Base-by-base conservation (phyloP, 1,284 basidiomycete species). In the Ceratobasidium sp. region DNA sequence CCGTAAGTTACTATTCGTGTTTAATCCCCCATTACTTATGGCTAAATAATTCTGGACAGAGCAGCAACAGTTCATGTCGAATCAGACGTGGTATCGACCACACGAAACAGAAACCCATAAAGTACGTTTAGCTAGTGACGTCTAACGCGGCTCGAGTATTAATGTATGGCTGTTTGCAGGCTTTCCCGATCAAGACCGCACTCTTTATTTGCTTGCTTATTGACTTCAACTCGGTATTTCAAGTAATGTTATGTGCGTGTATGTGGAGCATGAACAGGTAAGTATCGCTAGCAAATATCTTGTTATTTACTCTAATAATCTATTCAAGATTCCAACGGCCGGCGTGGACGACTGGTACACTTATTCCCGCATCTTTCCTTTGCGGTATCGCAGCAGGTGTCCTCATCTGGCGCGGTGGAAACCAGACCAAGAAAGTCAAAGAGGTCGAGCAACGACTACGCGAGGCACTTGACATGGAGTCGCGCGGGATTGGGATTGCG, bases 51-150 rank as follows among this genome's bases (percentile, higher is more conserved):
- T n/a, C 31, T 31, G 28, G n/a, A 39, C 76, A 92, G 91, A 91
- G 79, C 91, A 92, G 84, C 84, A 86, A 73, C 89, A 90, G 81
- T 92, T 92, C 78, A 88, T 89, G 80, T 85, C 89, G 77, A 88
- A 88, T 58, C 90, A 94, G 84, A 95, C 93, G 0, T 97, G 94
- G 93, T 97, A 97, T 83, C 87, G 93, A 53, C 90, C 94, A 7
- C 94, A 96, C 83, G 94, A 93, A 53, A 96, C 94, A 4, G 90
- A 91, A 75, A 95, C 95, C 0, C 94, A 96, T 82, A 86, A 91
- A 65, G 91, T 90, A 81, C 78, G 88, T 51, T 20, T 2, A n/a
- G 37, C 26, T 20, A 13, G 11, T 31, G 28, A 28, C 23, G 31
- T 35, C 26, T 20, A 10, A 17, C 6, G 53, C n/a, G 13, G 49